Percentiles rank a stretch among this genome's conserved stretches.
phyloP scores from a whole-genome alignment of 192 early-diverging fungal genomes.

The Thamnidium elegans region DNA sequence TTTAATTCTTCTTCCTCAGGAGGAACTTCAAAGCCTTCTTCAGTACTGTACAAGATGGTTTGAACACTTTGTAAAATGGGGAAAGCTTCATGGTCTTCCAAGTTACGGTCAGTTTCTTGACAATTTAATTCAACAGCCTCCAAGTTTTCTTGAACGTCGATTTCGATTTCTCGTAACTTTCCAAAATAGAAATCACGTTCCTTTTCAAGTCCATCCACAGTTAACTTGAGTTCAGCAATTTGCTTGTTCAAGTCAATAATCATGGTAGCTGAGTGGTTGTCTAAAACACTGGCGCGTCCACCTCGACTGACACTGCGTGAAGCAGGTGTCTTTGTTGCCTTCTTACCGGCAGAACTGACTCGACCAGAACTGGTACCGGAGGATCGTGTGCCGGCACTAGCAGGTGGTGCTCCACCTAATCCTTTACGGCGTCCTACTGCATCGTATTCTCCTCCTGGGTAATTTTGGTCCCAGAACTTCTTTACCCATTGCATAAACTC shows the following conservation, averaged over 20 bases:
- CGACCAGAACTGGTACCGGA: constrained; percentile 31
- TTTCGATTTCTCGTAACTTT: constrained; percentile 90
- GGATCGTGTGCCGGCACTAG: constrained; percentile 32
- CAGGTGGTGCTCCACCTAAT: neutral
- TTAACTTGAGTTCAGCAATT: constrained; percentile 74
- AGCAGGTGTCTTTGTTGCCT: constrained; percentile 12
- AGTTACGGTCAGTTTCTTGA: constrained; percentile 39
- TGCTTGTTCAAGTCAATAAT: constrained; percentile 73
- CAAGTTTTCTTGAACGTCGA: constrained; percentile 76
- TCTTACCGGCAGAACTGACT: constrained; percentile 36
- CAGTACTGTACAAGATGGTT: constrained; percentile 88
- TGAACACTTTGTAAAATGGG: constrained; percentile 75
- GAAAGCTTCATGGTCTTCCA: constrained; percentile 31
- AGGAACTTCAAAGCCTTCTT: constrained; percentile 79
- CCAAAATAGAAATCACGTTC: constrained; percentile 95
- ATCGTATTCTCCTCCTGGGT: constrained; percentile 76
- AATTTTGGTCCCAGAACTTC: constrained; percentile 85
- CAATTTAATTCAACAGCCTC: constrained; percentile 23
- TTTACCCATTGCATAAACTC: constrained; percentile 97
- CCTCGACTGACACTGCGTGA: constrained; percentile 21
- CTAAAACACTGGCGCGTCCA: constrained; percentile 19
- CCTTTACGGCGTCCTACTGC: constrained; percentile 60
- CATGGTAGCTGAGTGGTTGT: constrained; percentile 56
- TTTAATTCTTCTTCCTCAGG: constrained; percentile 48
- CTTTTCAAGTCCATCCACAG: constrained; percentile 89